Evolutionary conservation across 495 filamentous ascomycete species (phyloP).

Genomic region (Umbilicaria muhlenbergii): DNA sequence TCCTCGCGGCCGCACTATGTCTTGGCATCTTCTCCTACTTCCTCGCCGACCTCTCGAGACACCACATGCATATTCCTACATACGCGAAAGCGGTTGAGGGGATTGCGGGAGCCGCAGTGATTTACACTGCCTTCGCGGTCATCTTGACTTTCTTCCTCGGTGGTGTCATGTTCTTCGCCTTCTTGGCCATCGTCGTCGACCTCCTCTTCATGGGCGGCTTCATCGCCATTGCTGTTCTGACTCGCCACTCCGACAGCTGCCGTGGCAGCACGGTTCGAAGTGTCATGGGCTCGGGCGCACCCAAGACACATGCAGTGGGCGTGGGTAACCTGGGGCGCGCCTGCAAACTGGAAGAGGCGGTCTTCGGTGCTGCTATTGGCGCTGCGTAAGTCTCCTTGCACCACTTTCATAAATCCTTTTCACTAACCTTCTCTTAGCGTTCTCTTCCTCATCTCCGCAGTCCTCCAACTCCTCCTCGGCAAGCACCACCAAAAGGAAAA

Average conservation of each 20-base stretch:
- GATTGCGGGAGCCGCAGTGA: constrained; percentile 53
- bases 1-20: constrained; percentile 53
- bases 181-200: constrained; percentile 67
- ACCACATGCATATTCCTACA: constrained; percentile 39
- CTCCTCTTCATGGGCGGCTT: constrained; percentile 67
- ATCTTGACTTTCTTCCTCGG: constrained; percentile 66
- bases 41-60: constrained; percentile 38
- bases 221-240: constrained; percentile 63
- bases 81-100: constrained; percentile 68
- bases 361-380: constrained; percentile 62
- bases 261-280: constrained; percentile 52
- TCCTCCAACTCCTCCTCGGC: constrained; percentile 45
- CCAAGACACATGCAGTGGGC: constrained; percentile 23
- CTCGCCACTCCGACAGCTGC: constrained; percentile 41
- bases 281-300: constrained; percentile 45
- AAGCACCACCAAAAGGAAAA: constrained; percentile 64
- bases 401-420: neutral
- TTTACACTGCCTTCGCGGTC: constrained; percentile 57
- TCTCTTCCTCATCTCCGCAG: constrained; percentile 51
- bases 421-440: constrained; percentile 23
- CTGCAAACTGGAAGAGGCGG: constrained; percentile 57
- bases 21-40: constrained; percentile 71
- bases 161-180: constrained; percentile 56
- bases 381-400: constrained; percentile 44
- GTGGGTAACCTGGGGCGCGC: constrained; percentile 34